A percentile compares a stretch with the other conserved stretches of the same genome.
Conservation (phyloP, 345 rosid genomes). For the Litchi chinensis region DNA sequence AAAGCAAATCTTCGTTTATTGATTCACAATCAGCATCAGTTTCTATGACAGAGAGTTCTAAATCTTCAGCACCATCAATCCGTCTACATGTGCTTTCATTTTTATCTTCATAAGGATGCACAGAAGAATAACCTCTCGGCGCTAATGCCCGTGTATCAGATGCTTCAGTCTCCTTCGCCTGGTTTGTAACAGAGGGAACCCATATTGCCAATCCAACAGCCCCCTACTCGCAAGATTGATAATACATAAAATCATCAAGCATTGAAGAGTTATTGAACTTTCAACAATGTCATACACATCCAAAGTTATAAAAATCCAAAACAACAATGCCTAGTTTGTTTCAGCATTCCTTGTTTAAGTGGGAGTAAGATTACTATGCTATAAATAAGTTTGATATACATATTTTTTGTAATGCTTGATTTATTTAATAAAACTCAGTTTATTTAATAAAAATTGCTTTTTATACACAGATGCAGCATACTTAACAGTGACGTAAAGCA, state of each 20-base stretch:
- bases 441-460: too few species aligned
- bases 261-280: not conserved
- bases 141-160: slow-evolving; percentile 53
- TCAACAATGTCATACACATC: not conserved
- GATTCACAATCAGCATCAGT: slow-evolving; percentile 51
- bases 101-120: slow-evolving; percentile 57
- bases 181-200: slow-evolving; percentile 97
- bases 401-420: too few species aligned
- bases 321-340: not conserved
- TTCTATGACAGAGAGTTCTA: slow-evolving; percentile 64
- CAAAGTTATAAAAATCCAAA: slow-evolving; percentile 2
- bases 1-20: slow-evolving; percentile 63
- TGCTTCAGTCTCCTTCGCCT: slow-evolving; percentile 68
- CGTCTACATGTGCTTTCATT: slow-evolving; percentile 47
- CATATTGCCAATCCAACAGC: slow-evolving; percentile 99
- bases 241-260: slow-evolving; percentile 13
- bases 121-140: slow-evolving; percentile 71
- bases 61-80: slow-evolving; percentile 45
- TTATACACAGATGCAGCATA: not conserved
- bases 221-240: slow-evolving; percentile 53
- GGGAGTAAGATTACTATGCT: not conserved
- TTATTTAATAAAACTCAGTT: too few species aligned
- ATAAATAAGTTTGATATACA: not conserved
- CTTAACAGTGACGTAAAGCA: not conserved
- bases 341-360: not conserved